Conservation (phyloP, 2,329 filamentous ascomycete genomes). For the Raffaelea arxii region DNA sequence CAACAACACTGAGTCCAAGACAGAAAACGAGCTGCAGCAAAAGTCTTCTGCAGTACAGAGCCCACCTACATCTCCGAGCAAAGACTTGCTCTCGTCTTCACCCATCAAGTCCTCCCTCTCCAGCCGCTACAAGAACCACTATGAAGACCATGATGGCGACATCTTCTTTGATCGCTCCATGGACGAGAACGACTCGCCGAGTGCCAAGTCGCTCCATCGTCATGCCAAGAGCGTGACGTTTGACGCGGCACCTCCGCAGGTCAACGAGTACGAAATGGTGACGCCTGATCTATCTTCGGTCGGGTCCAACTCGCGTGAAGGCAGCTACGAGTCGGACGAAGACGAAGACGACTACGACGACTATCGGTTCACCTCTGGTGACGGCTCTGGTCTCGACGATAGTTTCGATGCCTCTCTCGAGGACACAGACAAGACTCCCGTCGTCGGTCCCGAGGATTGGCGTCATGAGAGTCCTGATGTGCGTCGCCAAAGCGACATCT, state of each 20-base stretch:
- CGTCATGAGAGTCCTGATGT: slow-evolving; percentile 54
- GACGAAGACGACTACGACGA: slow-evolving; percentile 60
- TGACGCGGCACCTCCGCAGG: slow-evolving; percentile 80
- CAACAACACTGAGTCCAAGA: slow-evolving; percentile 9
- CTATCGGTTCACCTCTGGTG: slow-evolving; percentile 40
- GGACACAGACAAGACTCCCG: slow-evolving; percentile 93
- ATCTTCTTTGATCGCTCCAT: slow-evolving; percentile 58
- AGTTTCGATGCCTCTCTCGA: slow-evolving; percentile 95
- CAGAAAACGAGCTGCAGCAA: slow-evolving; percentile 17
- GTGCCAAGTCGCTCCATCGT: slow-evolving; percentile 61
- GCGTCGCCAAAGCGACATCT: slow-evolving; percentile 41
- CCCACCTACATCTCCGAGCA: slow-evolving; percentile 50
- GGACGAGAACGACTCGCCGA: slow-evolving; percentile 49
- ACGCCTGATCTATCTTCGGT: slow-evolving; percentile 93
- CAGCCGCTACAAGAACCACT: slow-evolving; percentile 54
- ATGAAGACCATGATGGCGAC: slow-evolving; percentile 59
- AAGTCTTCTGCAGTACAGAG: too few species aligned
- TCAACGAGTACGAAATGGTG: slow-evolving; percentile 97
- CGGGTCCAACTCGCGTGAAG: slow-evolving; percentile 80
- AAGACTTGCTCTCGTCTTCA: slow-evolving; percentile 61
- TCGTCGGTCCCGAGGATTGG: slow-evolving; percentile 97
- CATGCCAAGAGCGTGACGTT: slow-evolving; percentile 97
- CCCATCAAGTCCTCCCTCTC: slow-evolving; percentile 87
- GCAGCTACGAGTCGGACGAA: slow-evolving; percentile 81
- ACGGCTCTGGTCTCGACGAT: slow-evolving; percentile 59